These are phyloP conservation scores for Orbilia oligospora DNA, from an alignment of 2,329 filamentous ascomycete genomes.

Conservation along the genomic window DNA sequence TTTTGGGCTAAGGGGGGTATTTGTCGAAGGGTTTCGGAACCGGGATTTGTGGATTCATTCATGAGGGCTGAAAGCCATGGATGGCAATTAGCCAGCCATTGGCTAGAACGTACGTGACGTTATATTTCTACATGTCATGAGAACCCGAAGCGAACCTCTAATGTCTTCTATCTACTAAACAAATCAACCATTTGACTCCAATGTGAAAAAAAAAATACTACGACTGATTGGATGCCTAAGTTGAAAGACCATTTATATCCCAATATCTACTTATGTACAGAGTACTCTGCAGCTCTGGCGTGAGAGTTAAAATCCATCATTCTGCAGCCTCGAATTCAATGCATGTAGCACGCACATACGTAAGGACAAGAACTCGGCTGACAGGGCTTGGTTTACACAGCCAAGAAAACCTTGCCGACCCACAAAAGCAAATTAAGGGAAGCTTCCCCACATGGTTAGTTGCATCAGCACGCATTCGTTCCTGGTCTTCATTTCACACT, in stretches of 20 bases:
- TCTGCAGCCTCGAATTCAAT: not conserved
- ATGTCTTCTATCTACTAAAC: not conserved
- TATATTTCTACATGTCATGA: not conserved
- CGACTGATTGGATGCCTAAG: not conserved
- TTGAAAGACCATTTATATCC: not conserved
- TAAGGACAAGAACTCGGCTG: not conserved
- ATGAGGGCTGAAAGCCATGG: not conserved
- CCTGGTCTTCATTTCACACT: slow-evolving; percentile 44
- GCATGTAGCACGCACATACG: not conserved
- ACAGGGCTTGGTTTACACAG: slow-evolving; percentile 2
- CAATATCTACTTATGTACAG: not conserved
- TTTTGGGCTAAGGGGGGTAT: not conserved
- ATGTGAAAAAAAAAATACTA: not conserved
- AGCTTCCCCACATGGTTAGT: slow-evolving; percentile 51
- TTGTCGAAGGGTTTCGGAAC: not conserved
- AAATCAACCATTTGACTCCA: not conserved
- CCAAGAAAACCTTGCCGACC: not conserved
- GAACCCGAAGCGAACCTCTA: not conserved
- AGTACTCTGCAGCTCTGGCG: not conserved
- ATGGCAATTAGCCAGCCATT: too few species aligned
- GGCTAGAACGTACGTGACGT: not conserved
- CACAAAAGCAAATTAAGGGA: slow-evolving; percentile 53
- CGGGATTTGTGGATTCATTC: not conserved
- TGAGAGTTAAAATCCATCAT: slow-evolving; percentile 3
- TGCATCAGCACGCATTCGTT: slow-evolving; percentile 17